These are phyloP conservation scores for Sanghuangporus sanghuang DNA, from an alignment of 1,284 basidiomycete genomes.

Conservation along the genomic window DNA sequence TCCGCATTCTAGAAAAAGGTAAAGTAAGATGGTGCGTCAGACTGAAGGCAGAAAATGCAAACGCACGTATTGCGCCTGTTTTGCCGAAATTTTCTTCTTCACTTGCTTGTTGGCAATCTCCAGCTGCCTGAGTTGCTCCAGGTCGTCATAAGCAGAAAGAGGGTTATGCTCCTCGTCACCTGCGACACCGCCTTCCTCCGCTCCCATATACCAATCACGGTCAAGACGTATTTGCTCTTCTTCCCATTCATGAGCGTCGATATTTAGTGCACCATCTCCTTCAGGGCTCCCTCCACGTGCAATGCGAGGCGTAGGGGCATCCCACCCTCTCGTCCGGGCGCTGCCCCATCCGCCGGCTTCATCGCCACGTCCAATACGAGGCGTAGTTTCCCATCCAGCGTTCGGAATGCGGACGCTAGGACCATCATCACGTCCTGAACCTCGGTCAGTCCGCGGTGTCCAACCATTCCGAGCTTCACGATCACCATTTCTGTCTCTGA, in stretches of 20 bases:
- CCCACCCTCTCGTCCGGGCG: slow-evolving; percentile 68
- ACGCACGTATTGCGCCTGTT: slow-evolving; percentile 90
- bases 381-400: slow-evolving; percentile 87
- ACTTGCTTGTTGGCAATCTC: slow-evolving; percentile 79
- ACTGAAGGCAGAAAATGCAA: neutral
- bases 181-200: slow-evolving; percentile 80
- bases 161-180: slow-evolving; percentile 93
- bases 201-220: slow-evolving; percentile 90
- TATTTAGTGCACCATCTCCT: slow-evolving; percentile 49
- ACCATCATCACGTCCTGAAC: slow-evolving; percentile 56
- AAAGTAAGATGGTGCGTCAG: slow-evolving; percentile 3
- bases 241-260: slow-evolving; percentile 86
- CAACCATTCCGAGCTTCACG: slow-evolving; percentile 27
- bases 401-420: slow-evolving; percentile 87
- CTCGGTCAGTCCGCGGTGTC: slow-evolving; percentile 64
- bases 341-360: slow-evolving; percentile 43
- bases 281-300: slow-evolving; percentile 59
- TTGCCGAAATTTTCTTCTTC: slow-evolving; percentile 85
- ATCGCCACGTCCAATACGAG: slow-evolving; percentile 46
- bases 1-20: slow-evolving; percentile 74
- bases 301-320: slow-evolving; percentile 78
- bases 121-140: slow-evolving; percentile 65
- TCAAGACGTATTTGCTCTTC: slow-evolving; percentile 89
- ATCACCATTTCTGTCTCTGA: slow-evolving; percentile 25
- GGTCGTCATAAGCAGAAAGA: slow-evolving; percentile 86